Percentiles rank a stretch among this genome's conserved stretches.
These are phyloP conservation scores for Amylocarpus encephaloides DNA, from an alignment of 2,329 filamentous ascomycete genomes.

Conservation along the genomic window DNA sequence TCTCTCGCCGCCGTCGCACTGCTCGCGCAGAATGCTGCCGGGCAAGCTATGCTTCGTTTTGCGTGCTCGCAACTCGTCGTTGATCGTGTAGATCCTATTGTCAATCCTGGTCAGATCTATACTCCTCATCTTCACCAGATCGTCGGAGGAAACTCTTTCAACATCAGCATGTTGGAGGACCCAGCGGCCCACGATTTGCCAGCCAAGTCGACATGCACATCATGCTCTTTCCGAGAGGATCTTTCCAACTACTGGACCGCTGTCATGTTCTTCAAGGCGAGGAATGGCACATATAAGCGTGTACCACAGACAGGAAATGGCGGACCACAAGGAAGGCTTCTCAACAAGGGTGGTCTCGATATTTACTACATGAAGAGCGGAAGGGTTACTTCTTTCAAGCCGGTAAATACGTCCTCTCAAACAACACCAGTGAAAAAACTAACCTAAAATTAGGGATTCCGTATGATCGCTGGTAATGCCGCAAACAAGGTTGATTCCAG, in stretches of 20 bases:
- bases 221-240: conserved; percentile 54
- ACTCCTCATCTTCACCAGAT: conserved; percentile 21
- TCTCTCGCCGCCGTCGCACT: conserved; percentile 30
- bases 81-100: conserved; percentile 19
- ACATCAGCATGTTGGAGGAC: conserved; percentile 13
- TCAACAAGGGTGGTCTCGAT: conserved; percentile 18
- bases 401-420: conserved; percentile 36
- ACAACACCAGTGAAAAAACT: conserved; percentile 13
- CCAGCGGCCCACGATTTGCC: conserved; percentile 10
- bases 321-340: conserved; percentile 15
- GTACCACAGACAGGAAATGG: conserved; percentile 52
- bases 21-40: conserved; percentile 30
- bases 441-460: conserved; percentile 12
- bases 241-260: conserved; percentile 63
- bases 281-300: conserved; percentile 44
- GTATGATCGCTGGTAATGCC: conserved; percentile 21
- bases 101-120: conserved; percentile 16
- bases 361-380: conserved; percentile 20
- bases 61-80: conserved; percentile 20
- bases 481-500: conserved; percentile 8
- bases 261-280: conserved; percentile 41
- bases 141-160: conserved; percentile 22
- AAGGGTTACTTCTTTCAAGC: conserved; percentile 32
- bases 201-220: conserved; percentile 44
- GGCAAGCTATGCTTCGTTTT: conserved; percentile 21